Conservation (phyloP, 257 asterid genomes). For the Plectranthus barbatus region DNA sequence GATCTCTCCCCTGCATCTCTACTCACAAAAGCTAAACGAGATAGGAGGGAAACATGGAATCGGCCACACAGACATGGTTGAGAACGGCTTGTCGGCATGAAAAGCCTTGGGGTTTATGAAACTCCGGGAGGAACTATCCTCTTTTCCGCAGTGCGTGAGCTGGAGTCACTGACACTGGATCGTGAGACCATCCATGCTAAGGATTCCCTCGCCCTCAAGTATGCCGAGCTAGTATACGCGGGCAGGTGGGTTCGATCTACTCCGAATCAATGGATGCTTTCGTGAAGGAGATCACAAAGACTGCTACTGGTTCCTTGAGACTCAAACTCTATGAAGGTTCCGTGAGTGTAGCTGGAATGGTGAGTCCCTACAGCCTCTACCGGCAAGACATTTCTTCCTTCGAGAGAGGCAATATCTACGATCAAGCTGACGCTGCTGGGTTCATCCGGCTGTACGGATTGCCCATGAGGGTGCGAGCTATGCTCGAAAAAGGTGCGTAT, state of each 20-base stretch:
- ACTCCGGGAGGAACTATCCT: constrained; percentile 95
- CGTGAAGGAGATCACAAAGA: constrained; percentile 81
- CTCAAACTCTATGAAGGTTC: constrained; percentile 83
- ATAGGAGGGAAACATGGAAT: constrained; percentile 85
- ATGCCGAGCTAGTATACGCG: constrained; percentile 80
- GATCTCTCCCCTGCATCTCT: constrained; percentile 77
- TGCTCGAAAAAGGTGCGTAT: constrained; percentile 64
- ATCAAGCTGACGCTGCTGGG: constrained; percentile 96
- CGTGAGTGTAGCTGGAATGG: constrained; percentile 54
- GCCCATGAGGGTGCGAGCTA: constrained; percentile 69
- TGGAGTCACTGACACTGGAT: constrained; percentile 91
- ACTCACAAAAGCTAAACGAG: constrained; percentile 62
- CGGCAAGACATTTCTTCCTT: constrained; percentile 85
- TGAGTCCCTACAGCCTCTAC: constrained; percentile 71
- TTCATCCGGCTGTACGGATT: constrained; percentile 79
- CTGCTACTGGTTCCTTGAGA: constrained; percentile 70
- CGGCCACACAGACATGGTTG: constrained; percentile 91
- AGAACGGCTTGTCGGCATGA: constrained; percentile 91
- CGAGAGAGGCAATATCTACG: constrained; percentile 78
- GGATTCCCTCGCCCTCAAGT: constrained; percentile 77
- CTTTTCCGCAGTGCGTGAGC: constrained; percentile 70
- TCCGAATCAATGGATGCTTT: constrained; percentile 86
- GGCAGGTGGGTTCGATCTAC: constrained; percentile 95
- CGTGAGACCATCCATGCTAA: constrained; percentile 80
- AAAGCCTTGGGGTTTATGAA: constrained; percentile 94